phyloP scores from a whole-genome alignment of 176 grass and related monocot genomes.

The Bromus sterilis region DNA sequence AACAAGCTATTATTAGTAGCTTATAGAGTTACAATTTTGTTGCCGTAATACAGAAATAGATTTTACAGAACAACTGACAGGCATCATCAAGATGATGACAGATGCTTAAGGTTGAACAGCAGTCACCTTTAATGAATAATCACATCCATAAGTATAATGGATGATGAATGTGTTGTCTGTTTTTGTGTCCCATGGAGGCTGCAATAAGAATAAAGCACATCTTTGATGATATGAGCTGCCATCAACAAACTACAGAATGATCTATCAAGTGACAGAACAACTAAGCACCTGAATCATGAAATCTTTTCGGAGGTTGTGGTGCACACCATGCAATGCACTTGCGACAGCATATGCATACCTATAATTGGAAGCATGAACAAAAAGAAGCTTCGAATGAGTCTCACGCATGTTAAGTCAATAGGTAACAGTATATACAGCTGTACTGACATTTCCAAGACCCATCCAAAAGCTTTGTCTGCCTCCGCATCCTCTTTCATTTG shows the following conservation, averaged over 20 bases:
- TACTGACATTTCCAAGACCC: slow-evolving; percentile 99
- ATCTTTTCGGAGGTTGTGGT: slow-evolving; percentile 86
- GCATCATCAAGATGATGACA: neutral
- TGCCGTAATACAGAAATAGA: neutral
- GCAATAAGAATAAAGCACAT: slow-evolving; percentile 34
- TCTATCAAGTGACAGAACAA: slow-evolving; percentile 20
- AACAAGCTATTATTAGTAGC: neutral
- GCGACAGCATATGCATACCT: slow-evolving; percentile 99
- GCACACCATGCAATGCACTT: slow-evolving; percentile 98
- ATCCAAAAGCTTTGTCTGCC: slow-evolving; percentile 93
- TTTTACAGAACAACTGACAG: slow-evolving; percentile 11
- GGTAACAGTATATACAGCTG: neutral
- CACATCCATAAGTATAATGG: slow-evolving; percentile 94
- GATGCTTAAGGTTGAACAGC: slow-evolving; percentile 3
- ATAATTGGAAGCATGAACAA: slow-evolving; percentile 15
- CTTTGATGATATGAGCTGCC: slow-evolving; percentile 13
- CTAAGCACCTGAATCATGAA: slow-evolving; percentile 97
- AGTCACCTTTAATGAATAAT: slow-evolving; percentile 80
- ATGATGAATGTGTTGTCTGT: slow-evolving; percentile 62
- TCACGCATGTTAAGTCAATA: neutral
- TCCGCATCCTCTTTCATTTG: slow-evolving; percentile 91
- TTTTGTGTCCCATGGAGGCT: slow-evolving; percentile 86
- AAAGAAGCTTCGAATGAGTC: neutral
- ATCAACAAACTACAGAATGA: slow-evolving; percentile 1
- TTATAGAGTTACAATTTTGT: neutral